Conservation (phyloP, 306 rosid genomes). For the Inga leiocalycina region DNA sequence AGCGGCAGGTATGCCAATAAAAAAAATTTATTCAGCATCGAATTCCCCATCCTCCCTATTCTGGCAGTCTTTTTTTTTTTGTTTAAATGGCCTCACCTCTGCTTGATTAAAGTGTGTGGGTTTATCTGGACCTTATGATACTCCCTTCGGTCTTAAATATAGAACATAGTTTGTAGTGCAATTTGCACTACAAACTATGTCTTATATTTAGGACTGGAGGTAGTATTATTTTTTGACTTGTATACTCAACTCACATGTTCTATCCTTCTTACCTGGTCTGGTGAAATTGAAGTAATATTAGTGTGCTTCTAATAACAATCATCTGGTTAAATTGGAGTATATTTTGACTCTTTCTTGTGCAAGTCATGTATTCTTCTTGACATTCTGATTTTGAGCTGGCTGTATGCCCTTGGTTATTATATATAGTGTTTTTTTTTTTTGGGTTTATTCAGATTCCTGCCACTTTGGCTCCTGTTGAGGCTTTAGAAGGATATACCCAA, state of each 20-base stretch:
- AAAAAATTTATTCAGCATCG: too few species aligned
- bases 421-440: background rate
- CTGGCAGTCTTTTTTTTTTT: background rate
- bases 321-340: background rate
- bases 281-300: background rate
- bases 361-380: conserved; percentile 6
- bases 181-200: too few species aligned
- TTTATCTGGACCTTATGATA: background rate
- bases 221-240: background rate
- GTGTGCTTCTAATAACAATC: background rate
- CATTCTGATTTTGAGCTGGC: conserved; percentile 14
- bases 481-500: conserved; percentile 83
- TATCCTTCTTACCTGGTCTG: background rate
- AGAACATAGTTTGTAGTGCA: too few species aligned
- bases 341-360: background rate
- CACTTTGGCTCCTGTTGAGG: conserved; percentile 82
- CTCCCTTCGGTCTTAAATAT: too few species aligned
- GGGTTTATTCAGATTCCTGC: conserved; percentile 67
- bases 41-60: background rate
- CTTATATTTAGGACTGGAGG: too few species aligned
- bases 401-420: conserved; percentile 18
- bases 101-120: background rate
- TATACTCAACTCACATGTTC: background rate
- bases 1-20: conserved; percentile 54
- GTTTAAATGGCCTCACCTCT: background rate